Conservation (phyloP, 441 rosid genomes). For the Theobroma grandiflorum region DNA sequence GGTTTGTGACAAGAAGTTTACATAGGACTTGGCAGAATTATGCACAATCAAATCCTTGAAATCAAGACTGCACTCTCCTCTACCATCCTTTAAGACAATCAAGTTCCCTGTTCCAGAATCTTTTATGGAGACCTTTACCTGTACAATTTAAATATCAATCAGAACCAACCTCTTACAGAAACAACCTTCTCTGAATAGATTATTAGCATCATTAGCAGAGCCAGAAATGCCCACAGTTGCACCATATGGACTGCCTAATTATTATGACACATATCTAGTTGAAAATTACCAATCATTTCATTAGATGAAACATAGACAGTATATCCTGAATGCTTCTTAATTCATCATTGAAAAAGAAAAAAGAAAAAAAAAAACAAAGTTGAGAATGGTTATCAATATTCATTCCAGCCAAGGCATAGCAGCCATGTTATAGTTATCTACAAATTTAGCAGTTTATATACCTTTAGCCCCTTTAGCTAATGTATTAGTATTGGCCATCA, state of each 20-base stretch:
- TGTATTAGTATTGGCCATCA: neutral
- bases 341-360: neutral
- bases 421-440: neutral
- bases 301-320: neutral
- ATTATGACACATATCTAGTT: neutral
- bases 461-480: neutral
- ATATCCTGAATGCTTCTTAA: neutral
- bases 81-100: conserved; percentile 53
- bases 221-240: neutral
- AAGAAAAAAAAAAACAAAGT: neutral
- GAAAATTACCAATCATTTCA: neutral
- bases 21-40: conserved; percentile 40
- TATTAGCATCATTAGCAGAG: neutral
- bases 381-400: neutral
- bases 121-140: conserved; percentile 67
- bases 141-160: conserved; percentile 24
- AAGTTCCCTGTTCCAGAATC: conserved; percentile 43
- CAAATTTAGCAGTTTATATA: neutral
- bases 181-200: neutral
- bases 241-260: neutral
- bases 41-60: conserved; percentile 56
- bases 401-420: neutral
- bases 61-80: conserved; percentile 67
- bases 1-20: conserved; percentile 44
- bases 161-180: neutral